Percentiles rank a stretch among this genome's conserved stretches.
These are phyloP conservation scores for Glycine soja DNA, from an alignment of 306 rosid genomes.

Conservation along the genomic window DNA sequence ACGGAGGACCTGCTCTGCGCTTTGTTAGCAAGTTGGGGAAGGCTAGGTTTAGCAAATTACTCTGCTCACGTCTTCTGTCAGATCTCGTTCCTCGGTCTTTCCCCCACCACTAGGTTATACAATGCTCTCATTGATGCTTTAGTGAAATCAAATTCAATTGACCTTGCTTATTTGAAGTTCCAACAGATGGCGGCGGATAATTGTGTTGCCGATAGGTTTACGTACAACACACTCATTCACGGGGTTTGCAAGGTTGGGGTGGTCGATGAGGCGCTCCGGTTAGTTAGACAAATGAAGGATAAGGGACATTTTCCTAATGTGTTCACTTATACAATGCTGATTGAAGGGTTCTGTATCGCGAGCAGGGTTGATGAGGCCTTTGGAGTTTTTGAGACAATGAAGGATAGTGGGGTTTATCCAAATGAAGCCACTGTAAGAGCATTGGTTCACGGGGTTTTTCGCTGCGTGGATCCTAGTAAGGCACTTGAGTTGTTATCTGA, in stretches of 20 bases:
- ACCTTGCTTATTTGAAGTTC: slow-evolving; percentile 82
- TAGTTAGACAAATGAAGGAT: slow-evolving; percentile 77
- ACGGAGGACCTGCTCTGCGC: slow-evolving; percentile 68
- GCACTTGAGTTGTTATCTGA: slow-evolving; percentile 66
- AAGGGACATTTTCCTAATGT: slow-evolving; percentile 76
- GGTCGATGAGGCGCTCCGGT: slow-evolving; percentile 86
- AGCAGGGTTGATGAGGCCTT: slow-evolving; percentile 83
- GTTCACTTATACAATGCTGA: slow-evolving; percentile 72
- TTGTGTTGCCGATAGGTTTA: slow-evolving; percentile 76
- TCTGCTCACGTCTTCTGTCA: slow-evolving; percentile 76
- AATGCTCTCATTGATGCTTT: slow-evolving; percentile 86
- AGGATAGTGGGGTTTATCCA: slow-evolving; percentile 60
- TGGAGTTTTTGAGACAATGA: slow-evolving; percentile 70
- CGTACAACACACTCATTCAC: slow-evolving; percentile 79
- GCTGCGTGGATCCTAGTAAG: slow-evolving; percentile 61
- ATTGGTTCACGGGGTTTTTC: slow-evolving; percentile 77
- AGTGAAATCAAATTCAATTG: slow-evolving; percentile 81
- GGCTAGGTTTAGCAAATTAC: slow-evolving; percentile 78
- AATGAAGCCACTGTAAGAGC: slow-evolving; percentile 83
- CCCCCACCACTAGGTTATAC: slow-evolving; percentile 75
- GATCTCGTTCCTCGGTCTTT: slow-evolving; percentile 66
- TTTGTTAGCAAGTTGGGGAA: slow-evolving; percentile 81
- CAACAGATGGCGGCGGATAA: slow-evolving; percentile 75
- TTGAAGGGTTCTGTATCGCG: slow-evolving; percentile 84
- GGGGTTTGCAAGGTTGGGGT: slow-evolving; percentile 84